Percentiles rank a stretch among this genome's conserved stretches.
Evolutionary conservation across 306 rosid genomes (phyloP).

Genomic region (Sindora glabra): DNA sequence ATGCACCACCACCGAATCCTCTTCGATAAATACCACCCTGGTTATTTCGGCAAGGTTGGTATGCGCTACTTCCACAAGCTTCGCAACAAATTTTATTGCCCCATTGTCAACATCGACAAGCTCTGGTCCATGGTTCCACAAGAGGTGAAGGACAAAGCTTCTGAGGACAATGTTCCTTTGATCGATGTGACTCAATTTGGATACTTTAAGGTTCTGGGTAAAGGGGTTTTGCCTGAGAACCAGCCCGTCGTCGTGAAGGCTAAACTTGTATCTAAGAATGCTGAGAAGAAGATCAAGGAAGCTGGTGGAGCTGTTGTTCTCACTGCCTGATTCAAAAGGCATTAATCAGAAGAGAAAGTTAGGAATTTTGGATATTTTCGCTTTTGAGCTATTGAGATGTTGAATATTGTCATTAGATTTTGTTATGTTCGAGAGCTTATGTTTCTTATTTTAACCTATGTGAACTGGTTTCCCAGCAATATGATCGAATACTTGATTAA

Average conservation of each 20-base stretch:
- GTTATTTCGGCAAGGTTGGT: no score
- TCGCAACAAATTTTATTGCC: no score
- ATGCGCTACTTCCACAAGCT: no score
- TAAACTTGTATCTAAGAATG: conserved; percentile 58
- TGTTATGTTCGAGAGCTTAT: background rate
- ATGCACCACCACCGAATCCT: no score
- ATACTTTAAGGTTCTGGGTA: conserved; percentile 68
- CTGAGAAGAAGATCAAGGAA: conserved; percentile 78
- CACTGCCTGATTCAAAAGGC: conserved; percentile 43
- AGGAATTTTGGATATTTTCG: background rate
- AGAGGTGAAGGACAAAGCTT: conserved; percentile 49
- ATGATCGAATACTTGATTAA: background rate
- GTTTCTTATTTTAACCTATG: background rate
- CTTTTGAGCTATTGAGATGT: background rate
- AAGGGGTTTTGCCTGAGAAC: conserved; percentile 54
- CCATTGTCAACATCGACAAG: conserved; percentile 68
- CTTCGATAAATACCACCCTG: no score
- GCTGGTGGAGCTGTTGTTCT: conserved; percentile 73
- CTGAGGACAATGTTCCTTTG: no score
- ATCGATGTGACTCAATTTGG: conserved; percentile 61
- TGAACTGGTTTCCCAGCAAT: conserved; percentile 8
- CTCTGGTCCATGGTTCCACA: conserved; percentile 69
- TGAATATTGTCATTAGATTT: background rate
- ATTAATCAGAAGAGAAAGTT: background rate
- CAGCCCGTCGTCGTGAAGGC: no score